Conservation (phyloP, 2,329 filamentous ascomycete genomes). For the Teratosphaeriaceae sp. region DNA sequence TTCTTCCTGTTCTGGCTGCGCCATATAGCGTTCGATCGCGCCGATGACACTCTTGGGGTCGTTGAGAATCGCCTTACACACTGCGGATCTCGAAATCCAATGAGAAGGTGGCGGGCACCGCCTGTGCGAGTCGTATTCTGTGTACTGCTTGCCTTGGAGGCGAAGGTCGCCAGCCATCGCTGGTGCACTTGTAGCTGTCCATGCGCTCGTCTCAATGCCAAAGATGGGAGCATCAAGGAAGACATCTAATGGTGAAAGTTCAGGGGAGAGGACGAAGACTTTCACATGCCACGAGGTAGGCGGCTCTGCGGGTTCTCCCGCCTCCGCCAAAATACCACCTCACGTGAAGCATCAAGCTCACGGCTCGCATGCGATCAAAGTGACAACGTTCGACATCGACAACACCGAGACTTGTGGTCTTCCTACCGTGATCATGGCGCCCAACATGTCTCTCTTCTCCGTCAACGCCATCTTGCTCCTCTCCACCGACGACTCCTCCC, state of each 20-base stretch:
- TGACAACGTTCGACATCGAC: neutral
- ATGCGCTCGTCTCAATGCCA: conserved; percentile 14
- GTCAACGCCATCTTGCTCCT: conserved; percentile 47
- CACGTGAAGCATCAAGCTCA: too few relatives aligned
- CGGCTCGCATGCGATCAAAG: too few relatives aligned
- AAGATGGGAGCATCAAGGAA: too few relatives aligned
- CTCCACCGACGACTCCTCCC: conserved; percentile 75
- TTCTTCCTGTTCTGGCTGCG: neutral
- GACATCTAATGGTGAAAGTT: conserved; percentile 5
- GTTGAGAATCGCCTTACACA: neutral
- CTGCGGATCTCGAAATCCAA: neutral
- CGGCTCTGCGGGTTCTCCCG: conserved; percentile 3
- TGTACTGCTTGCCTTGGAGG: neutral
- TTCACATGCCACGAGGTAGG: neutral
- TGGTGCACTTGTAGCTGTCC: conserved; percentile 19
- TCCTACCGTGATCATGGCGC: conserved; percentile 36
- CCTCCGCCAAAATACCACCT: too few relatives aligned
- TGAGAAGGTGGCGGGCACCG: neutral
- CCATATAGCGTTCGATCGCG: neutral
- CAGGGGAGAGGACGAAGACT: neutral
- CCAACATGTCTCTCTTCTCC: conserved; percentile 49
- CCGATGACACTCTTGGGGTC: neutral
- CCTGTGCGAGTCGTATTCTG: neutral
- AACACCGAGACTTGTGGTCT: neutral
- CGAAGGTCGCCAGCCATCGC: conserved; percentile 18